Base-by-base conservation (phyloP, 495 filamentous ascomycete species). In the Podospora anserina region DNA sequence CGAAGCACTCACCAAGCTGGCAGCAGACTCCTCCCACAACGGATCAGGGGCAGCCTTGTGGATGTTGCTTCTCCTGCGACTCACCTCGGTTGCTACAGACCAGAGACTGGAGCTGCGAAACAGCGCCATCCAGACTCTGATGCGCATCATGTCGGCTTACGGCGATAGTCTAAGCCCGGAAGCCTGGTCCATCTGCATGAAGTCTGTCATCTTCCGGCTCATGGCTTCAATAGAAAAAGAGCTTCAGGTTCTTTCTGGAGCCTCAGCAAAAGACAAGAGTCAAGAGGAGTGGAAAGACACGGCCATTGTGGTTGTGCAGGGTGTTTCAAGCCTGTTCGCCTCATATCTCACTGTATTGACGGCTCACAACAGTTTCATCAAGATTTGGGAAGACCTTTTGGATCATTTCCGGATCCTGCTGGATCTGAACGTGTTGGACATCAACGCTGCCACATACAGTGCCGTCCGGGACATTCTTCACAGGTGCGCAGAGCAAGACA, bases 121-220 rank as follows among this genome's bases (percentile, higher is more conserved):
- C 72, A 93, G 93, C 67, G 91, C 93, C 5, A 88, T 98, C 39
- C 94, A 96, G 75, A 97, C 93, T 0, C 80, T 97, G 18, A 86
- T 97, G 65, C 85, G 93, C 53, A 97, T 98, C 63, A 93, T 98
- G 70, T 92, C 96, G 78, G 93, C 91, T 4, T 93, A 93, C 68
- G 93, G 91, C 30, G 91, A 94, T 72, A 88, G 89, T 62, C 83
- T 98, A 15, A 88, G 86, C 13, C 86, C 91, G 0, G 85, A 89
- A 71, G 89, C 93, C 13, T 97, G 93, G 94, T 88, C 88, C 44
- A 82, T 93, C 61, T 97, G 92, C 75, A 85, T 97, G 61, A 89
- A 90, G 66, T 86, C 87, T 11, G 89, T 97, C 7, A 82, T 97
- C 9, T 92, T 94, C 73, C 85, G 85, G 55, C 88, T 97, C 82